These are phyloP conservation scores for Onygenales sp. DNA, from an alignment of 2,329 filamentous ascomycete genomes.

Conservation along the genomic window DNA sequence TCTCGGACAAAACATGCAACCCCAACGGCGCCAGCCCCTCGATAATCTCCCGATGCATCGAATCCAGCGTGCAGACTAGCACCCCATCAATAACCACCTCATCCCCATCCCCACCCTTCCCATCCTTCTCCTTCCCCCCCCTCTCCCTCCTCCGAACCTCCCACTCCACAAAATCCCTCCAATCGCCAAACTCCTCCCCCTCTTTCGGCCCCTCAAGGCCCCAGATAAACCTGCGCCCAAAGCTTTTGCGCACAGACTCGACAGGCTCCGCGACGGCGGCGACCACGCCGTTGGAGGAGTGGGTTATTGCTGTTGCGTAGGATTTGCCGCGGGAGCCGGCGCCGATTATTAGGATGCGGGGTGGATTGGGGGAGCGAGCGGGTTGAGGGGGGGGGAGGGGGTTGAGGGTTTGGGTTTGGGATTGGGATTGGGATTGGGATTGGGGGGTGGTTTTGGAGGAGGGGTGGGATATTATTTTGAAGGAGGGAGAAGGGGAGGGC, in stretches of 20 bases:
- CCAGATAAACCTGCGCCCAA: conserved; percentile 61
- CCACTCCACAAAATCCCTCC: conserved; percentile 58
- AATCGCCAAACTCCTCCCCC: conserved; percentile 56
- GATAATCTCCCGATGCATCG: conserved; percentile 67
- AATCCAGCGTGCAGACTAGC: conserved; percentile 63
- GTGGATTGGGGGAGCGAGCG: background rate
- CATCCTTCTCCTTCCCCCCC: conserved; percentile 23
- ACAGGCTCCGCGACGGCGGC: conserved; percentile 64
- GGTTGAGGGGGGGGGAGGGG: background rate
- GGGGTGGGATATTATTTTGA: no score
- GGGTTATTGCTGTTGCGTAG: conserved; percentile 51
- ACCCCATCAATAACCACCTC: conserved; percentile 45
- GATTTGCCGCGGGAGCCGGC: conserved; percentile 60
- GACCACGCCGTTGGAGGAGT: conserved; percentile 51
- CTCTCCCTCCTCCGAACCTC: conserved; percentile 51
- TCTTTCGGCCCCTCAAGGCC: conserved; percentile 35
- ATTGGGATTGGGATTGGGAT: no score
- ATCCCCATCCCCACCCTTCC: conserved; percentile 38
- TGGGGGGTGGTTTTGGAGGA: no score
- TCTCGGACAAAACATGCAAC: conserved; percentile 77
- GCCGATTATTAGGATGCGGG: conserved; percentile 59
- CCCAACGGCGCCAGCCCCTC: conserved; percentile 52
- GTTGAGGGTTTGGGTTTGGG: background rate
- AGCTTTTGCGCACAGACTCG: conserved; percentile 55
- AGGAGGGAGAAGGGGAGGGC: no score